These are phyloP conservation scores for Obelidium mucronatum DNA, from an alignment of 192 early-diverging fungal species.

Conservation along the genomic window DNA sequence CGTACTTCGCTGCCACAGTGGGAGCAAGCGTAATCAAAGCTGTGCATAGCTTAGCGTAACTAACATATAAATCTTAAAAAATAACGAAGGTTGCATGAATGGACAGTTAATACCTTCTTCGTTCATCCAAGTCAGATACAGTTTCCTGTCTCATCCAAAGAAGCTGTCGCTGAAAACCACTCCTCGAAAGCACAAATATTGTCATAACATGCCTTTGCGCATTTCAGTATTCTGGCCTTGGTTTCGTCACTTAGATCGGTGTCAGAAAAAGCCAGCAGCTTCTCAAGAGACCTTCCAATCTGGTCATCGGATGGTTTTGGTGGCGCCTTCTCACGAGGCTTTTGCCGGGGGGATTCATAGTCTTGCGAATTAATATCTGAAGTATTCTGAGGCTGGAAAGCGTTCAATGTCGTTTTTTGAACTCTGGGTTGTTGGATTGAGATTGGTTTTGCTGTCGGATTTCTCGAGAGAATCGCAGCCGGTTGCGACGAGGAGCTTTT, in stretches of 20 bases:
- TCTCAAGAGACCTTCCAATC: neutral
- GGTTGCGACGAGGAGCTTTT: too few species aligned
- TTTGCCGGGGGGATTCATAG: neutral
- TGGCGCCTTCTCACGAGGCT: neutral
- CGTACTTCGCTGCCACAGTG: slow-evolving; percentile 37
- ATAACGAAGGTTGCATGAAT: neutral
- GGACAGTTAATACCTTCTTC: neutral
- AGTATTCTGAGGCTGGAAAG: too few species aligned
- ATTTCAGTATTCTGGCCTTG: neutral
- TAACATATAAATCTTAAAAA: too few species aligned
- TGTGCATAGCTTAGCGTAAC: slow-evolving; percentile 24
- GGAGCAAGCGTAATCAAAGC: slow-evolving; percentile 11
- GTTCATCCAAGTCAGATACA: neutral
- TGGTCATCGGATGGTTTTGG: neutral
- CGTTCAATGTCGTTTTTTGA: too few species aligned
- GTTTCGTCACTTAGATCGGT: neutral
- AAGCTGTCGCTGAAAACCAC: neutral
- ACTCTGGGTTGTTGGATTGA: neutral
- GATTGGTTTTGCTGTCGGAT: neutral
- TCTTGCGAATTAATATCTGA: too few species aligned
- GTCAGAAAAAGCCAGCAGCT: neutral
- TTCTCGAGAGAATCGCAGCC: too few species aligned
- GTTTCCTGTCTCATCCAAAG: neutral
- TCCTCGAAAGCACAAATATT: neutral
- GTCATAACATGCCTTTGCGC: neutral